Evolutionary conservation across 768 basidiomycete species (phyloP), one percentile per base, ranked within the genome.

Genomic region (Lentinus brumalis): DNA sequence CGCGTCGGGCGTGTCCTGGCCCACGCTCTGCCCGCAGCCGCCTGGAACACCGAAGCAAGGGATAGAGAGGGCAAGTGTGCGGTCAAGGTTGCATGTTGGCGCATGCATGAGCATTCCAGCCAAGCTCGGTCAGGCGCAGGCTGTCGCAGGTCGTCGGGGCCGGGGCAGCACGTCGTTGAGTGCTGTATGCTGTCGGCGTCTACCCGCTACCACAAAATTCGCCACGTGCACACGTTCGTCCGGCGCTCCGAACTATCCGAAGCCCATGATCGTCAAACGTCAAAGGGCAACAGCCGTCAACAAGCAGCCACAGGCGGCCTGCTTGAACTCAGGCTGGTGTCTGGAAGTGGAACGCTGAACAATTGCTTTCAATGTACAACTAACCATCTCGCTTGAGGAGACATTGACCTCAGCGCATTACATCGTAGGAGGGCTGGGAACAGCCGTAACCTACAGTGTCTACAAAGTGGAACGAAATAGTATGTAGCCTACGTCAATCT

Each of bases 21-120:
- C 69, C 69, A 86, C 50, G 83, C 84, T 52, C 78, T 79, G 63
- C 76, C 76, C 18, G 84, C 83, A 57, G 82, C 83, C 41, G 74
- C 74, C 57, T 81, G 81, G 4, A 84, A 74, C 49, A 79, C 72
- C 50, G 75, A 72, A 31, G 73, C 70, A 63, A 83, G 80, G 11
- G 71, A 60, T 21, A 66, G 50, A 38, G 61, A 56, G 66, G 63
- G 54, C 47, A 55, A 30, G 57, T 64, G 55, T 52, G 67, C 66
- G 58, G 72, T 66, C 58, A 69, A 71, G 50, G 69, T 35, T 51
- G 71, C 78, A 79, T 77, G 72, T 70, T 76, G 67, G 67, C 69
- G 70, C 79, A 80, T 80, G 72, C 78, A 79, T 75, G 66, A 67
- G 64, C 59, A 65, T 65, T 60, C 64, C 63, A 68, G 66, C 60